Percentiles rank a stretch among this genome's conserved stretches.
Evolutionary conservation across 148 eudicot species (phyloP).

Genomic region (Vaccinium myrtillus): DNA sequence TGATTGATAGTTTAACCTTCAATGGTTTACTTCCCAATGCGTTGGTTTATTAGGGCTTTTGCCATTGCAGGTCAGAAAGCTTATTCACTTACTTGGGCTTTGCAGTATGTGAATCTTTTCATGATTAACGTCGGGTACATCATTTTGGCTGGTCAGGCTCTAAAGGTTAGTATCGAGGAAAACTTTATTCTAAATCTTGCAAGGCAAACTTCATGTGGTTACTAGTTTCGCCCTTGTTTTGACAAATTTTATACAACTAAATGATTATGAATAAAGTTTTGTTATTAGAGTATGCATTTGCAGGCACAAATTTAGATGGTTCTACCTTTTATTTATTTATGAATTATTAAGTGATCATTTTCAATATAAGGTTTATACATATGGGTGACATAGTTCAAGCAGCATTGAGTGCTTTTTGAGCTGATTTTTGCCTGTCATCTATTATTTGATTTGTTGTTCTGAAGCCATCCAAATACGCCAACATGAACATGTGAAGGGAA

Average conservation of each 20-base stretch:
- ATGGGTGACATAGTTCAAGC: not conserved
- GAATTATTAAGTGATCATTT: not conserved
- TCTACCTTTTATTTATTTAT: not conserved
- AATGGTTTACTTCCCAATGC: not conserved
- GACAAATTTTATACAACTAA: not conserved
- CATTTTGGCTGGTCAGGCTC: slow-evolving; percentile 77
- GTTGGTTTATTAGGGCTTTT: not conserved
- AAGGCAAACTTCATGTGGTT: not conserved
- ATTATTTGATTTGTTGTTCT: not conserved
- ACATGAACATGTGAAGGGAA: not conserved
- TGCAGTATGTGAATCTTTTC: slow-evolving; percentile 86
- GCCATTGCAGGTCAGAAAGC: slow-evolving; percentile 60
- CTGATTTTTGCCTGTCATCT: not conserved
- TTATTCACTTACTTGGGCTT: slow-evolving; percentile 74
- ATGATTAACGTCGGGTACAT: slow-evolving; percentile 87
- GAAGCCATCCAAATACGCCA: not conserved
- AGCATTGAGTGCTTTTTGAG: not conserved
- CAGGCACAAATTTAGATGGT: not conserved
- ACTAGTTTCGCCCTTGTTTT: not conserved
- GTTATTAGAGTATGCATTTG: not conserved
- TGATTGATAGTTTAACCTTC: no score
- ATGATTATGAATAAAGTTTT: not conserved
- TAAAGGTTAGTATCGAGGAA: slow-evolving; percentile 47
- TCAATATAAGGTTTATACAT: not conserved
- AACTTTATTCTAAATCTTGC: not conserved